A percentile compares a stretch with the other conserved stretches of the same genome.
Evolutionary conservation across 2,329 filamentous ascomycete species (phyloP).

Genomic region (Xylariaceae sp.): DNA sequence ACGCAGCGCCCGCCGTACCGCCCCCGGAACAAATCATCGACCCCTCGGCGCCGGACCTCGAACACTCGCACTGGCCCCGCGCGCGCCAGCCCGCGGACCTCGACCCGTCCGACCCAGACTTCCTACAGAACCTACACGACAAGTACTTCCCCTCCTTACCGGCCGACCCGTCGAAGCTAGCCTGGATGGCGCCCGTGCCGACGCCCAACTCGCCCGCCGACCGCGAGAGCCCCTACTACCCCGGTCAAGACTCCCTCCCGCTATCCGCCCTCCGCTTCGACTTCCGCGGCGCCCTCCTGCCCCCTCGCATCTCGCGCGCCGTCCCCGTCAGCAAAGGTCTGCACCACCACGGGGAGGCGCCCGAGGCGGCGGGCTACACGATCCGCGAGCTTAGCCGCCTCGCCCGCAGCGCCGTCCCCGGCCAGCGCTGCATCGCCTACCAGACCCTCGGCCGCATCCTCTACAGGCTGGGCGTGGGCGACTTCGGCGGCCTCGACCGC

Average conservation of each 20-base stretch:
- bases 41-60: slow-evolving; percentile 13
- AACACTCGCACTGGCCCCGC: slow-evolving; percentile 56
- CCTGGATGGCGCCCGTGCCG: slow-evolving; percentile 79
- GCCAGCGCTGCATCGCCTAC: slow-evolving; percentile 85
- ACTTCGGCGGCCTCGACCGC: slow-evolving; percentile 61
- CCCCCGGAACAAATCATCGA: slow-evolving; percentile 18
- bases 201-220: slow-evolving; percentile 60
- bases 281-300: slow-evolving; percentile 74
- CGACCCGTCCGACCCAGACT: slow-evolving; percentile 76
- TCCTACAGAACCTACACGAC: slow-evolving; percentile 75
- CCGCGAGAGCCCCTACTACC: slow-evolving; percentile 74
- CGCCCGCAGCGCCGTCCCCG: slow-evolving; percentile 73
- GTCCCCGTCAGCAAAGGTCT: slow-evolving; percentile 75
- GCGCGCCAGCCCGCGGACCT: slow-evolving; percentile 58
- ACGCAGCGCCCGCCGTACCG: slow-evolving; percentile 12
- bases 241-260: slow-evolving; percentile 64
- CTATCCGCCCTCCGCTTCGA: slow-evolving; percentile 81
- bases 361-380: slow-evolving; percentile 91
- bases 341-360: slow-evolving; percentile 89
- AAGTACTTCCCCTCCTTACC: slow-evolving; percentile 92
- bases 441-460: slow-evolving; percentile 83
- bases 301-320: slow-evolving; percentile 66
- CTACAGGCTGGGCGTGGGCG: slow-evolving; percentile 71
- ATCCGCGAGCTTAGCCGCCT: slow-evolving; percentile 78
- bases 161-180: slow-evolving; percentile 76